Conservation (phyloP, 1,284 basidiomycete species). For the Microbotryum silenes-acaulis region DNA sequence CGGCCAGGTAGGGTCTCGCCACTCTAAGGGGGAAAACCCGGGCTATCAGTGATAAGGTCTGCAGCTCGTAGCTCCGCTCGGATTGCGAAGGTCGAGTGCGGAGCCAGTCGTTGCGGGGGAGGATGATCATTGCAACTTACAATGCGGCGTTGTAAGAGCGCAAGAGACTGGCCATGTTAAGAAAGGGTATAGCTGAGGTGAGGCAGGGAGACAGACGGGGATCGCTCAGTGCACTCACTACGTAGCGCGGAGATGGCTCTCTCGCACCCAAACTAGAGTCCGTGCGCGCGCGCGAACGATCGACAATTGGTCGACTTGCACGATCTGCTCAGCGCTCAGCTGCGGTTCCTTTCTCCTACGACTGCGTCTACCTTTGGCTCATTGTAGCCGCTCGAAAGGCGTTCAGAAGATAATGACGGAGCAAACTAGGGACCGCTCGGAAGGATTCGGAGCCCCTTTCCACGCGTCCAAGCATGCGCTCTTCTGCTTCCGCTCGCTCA, state of each 20-base stretch:
- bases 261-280: too few relatives aligned
- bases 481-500: constrained; percentile 26
- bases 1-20: constrained; percentile 19
- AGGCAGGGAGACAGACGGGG: neutral
- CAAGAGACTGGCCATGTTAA: constrained; percentile 16
- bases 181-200: neutral
- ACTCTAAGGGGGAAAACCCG: constrained; percentile 1
- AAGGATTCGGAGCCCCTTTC: neutral
- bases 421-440: too few relatives aligned
- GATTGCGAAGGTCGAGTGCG: neutral
- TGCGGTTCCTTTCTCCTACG: too few relatives aligned
- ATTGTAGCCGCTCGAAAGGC: too few relatives aligned
- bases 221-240: too few relatives aligned
- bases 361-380: too few relatives aligned
- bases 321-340: too few relatives aligned
- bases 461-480: constrained; percentile 24
- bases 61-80: neutral
- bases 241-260: too few relatives aligned
- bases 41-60: neutral
- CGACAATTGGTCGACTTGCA: too few relatives aligned
- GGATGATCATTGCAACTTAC: constrained; percentile 1
- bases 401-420: too few relatives aligned
- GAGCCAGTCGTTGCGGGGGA: neutral
- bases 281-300: too few relatives aligned
- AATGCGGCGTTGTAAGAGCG: constrained; percentile 29